Base-by-base conservation (phyloP, 2,329 filamentous ascomycete species). In the Neoarthrinium moseri region DNA sequence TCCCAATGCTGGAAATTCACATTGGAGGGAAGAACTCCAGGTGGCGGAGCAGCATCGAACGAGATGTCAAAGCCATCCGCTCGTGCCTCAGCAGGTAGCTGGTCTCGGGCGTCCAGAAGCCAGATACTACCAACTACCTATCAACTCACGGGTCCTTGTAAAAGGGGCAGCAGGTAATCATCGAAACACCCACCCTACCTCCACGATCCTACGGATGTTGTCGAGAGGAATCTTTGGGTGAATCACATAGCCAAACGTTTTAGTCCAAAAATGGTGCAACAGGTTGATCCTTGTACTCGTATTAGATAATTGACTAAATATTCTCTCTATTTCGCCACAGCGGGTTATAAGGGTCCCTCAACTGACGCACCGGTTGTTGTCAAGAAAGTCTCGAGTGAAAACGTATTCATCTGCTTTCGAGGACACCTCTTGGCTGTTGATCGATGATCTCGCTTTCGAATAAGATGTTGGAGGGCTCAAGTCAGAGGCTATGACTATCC, bases 11-110 rank as follows among this genome's bases (percentile, higher is more conserved):
- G 21, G n/a, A 38, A 15, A 4, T 17, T 38, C 4, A 38, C 35
- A 7, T 38, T 38, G 15, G 51, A 17, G 4, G 54, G 52, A n/a
- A 58, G 32, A 8, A 35, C 45, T 11, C 50, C 43, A 3, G 3
- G 15, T 4, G 57, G 54, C 3, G 56, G 53, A 12, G 53, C 50
- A 2, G 51, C 52, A 22, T 52, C 43, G 23, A 58, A 50, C 5
- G 56, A 58, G 35, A 60, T 51, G 17, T 59, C 54, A 11, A 58
- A 48, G 8, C 56, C 55, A 11, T 52, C 46, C 2, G 58, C 35
- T n/a, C 39, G 49, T 11, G 51, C 49, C 13, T 51, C 8, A 10
- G 6, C 39, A 8, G 41, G 29, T 1, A 51, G 35, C 3, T 46
- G 29, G 5, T 41, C 27, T 2, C 24, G 7, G 4, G 37, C 43